Evolutionary conservation across 192 early-diverging fungal species (phyloP).

Genomic region (Linnemannia exigua): DNA sequence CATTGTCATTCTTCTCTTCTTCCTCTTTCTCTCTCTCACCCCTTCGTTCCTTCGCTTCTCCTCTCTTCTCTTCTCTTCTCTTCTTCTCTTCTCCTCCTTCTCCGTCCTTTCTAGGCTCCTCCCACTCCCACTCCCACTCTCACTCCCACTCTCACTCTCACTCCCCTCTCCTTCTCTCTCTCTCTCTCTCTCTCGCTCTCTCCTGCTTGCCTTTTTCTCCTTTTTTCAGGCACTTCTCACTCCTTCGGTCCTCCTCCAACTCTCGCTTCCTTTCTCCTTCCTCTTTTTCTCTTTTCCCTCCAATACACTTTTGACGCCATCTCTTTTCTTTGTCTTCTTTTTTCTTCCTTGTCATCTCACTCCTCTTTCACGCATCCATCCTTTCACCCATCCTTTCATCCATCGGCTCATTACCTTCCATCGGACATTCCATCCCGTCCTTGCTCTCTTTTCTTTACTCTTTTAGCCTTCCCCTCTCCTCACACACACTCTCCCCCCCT

Average conservation of each 20-base stretch:
- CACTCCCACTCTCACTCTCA: background rate
- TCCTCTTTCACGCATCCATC: slow-evolving; percentile 1
- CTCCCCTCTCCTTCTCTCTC: background rate
- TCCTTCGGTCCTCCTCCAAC: background rate
- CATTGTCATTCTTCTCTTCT: background rate
- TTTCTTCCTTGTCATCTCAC: background rate
- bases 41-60: slow-evolving; percentile 3
- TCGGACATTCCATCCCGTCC: background rate
- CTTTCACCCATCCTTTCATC: background rate
- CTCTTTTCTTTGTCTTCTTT: background rate
- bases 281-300: background rate
- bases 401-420: slow-evolving; percentile 2
- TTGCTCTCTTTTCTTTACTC: slow-evolving; percentile 3
- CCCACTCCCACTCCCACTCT: background rate
- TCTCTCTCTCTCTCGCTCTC: background rate
- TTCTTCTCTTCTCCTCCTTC: background rate
- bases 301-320: background rate
- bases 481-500: background rate
- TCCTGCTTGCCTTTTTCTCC: background rate
- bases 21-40: background rate
- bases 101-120: too few species aligned
- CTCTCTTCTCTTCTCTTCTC: background rate
- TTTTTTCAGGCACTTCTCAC: background rate
- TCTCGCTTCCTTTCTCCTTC: background rate
- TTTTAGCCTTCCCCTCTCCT: background rate